A percentile compares a stretch with the other conserved stretches of the same genome.
phyloP scores from a whole-genome alignment of 352 stramenopile species.

The Blastocystis sp. region DNA sequence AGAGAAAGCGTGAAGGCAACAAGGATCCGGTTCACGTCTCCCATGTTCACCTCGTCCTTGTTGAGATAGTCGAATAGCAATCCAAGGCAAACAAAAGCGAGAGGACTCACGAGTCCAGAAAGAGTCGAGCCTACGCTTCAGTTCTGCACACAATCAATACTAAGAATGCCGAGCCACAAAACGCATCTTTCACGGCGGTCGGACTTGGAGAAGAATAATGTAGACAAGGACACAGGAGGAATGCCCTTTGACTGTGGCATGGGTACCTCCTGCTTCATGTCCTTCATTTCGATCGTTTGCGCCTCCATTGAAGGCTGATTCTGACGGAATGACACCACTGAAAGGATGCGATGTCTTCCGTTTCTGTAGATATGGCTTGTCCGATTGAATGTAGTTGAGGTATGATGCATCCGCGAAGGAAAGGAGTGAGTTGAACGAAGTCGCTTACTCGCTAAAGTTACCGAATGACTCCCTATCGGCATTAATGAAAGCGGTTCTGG shows the following conservation, averaged over 20 bases:
- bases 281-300: no score
- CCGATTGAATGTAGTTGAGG: background rate
- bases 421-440: background rate
- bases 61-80: background rate
- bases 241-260: background rate
- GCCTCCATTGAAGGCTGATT: no score
- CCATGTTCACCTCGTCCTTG: background rate
- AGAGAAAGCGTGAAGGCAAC: background rate
- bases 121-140: background rate
- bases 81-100: background rate
- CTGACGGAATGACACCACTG: no score
- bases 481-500: conserved; percentile 1
- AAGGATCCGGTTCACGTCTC: background rate
- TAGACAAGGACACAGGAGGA: background rate
- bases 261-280: background rate
- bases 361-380: background rate
- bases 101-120: background rate
- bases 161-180: background rate
- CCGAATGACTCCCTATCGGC: background rate
- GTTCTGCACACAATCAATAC: background rate
- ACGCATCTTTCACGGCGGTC: background rate
- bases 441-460: conserved; percentile 5
- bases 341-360: background rate
- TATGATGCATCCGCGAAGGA: background rate
- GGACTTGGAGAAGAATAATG: background rate